Evolutionary conservation across 352 stramenopile species (phyloP).

Genomic region (Pythium aristosporum): DNA sequence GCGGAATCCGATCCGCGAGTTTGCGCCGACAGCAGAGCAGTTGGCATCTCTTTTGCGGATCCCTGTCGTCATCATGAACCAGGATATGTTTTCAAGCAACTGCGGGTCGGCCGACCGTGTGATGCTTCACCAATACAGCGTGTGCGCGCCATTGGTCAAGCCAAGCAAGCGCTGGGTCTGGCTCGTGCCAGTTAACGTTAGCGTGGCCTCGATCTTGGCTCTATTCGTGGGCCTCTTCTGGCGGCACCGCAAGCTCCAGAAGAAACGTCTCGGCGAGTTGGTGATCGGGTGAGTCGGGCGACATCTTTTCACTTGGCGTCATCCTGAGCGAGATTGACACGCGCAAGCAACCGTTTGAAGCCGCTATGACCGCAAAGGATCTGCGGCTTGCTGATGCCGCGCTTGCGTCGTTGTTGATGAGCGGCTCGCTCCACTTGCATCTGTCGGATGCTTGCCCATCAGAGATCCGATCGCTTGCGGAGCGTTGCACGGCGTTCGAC

Average conservation of each 20-base stretch:
- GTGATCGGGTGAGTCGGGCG: constrained; percentile 10
- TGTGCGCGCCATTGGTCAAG: background rate
- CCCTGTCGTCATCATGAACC: constrained; percentile 1
- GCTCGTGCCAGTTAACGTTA: constrained; percentile 13
- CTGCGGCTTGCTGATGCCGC: constrained; percentile 16
- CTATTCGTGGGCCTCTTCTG: background rate
- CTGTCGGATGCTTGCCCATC: constrained; percentile 28
- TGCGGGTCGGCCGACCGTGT: background rate
- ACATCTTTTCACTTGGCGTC: constrained; percentile 22
- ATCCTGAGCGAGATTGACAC: constrained; percentile 25
- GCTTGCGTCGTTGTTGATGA: constrained; percentile 23
- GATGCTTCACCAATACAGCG: background rate
- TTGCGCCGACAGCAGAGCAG: constrained; percentile 2
- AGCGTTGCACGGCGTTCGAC: constrained; percentile 30
- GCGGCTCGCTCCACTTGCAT: constrained; percentile 15
- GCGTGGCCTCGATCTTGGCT: background rate
- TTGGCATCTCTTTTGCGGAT: constrained; percentile 4
- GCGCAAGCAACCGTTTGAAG: constrained; percentile 16
- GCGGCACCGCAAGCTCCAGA: constrained; percentile 7
- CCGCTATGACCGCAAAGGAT: constrained; percentile 5
- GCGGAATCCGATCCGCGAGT: constrained; percentile 17
- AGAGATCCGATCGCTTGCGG: constrained; percentile 22
- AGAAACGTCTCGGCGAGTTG: background rate
- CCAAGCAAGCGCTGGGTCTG: constrained; percentile 6
- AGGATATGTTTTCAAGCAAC: constrained; percentile 13